These are phyloP conservation scores for Trypanosoma boissoni DNA, from an alignment of 208 protist genomes.

Conservation along the genomic window DNA sequence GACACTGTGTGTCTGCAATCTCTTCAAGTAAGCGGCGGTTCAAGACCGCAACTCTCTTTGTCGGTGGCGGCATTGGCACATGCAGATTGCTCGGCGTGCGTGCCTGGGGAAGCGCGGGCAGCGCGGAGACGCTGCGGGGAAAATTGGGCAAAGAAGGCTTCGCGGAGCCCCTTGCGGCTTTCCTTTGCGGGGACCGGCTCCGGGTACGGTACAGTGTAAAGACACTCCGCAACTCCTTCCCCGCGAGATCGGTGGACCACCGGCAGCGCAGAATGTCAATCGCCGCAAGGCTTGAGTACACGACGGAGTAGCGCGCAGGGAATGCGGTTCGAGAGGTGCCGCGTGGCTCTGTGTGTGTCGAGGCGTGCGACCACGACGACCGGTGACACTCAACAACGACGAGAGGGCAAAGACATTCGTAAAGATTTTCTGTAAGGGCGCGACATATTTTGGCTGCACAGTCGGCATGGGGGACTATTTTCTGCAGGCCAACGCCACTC, in stretches of 20 bases:
- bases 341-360: too few species aligned
- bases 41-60: too few species aligned
- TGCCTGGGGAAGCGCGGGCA: too few species aligned
- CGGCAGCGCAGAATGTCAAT: constrained; percentile 15
- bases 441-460: constrained; percentile 10
- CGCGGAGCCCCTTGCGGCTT: too few species aligned
- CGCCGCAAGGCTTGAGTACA: background rate
- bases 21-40: constrained; percentile 5
- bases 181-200: background rate
- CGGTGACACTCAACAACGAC: constrained; percentile 23
- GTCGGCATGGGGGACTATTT: background rate
- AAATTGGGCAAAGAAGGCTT: too few species aligned
- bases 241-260: constrained; percentile 12
- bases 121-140: too few species aligned
- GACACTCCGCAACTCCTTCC: constrained; percentile 18
- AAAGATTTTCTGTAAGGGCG: constrained; percentile 9
- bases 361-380: too few species aligned
- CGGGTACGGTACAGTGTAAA: constrained; percentile 11
- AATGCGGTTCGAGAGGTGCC: background rate
- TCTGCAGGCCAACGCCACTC: background rate
- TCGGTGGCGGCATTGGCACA: constrained; percentile 7
- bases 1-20: constrained; percentile 2
- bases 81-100: too few species aligned
- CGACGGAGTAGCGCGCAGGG: background rate
- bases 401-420: constrained; percentile 24